Conservation (phyloP, 805 yeast species). For the Diddensiella santjacobensis region DNA sequence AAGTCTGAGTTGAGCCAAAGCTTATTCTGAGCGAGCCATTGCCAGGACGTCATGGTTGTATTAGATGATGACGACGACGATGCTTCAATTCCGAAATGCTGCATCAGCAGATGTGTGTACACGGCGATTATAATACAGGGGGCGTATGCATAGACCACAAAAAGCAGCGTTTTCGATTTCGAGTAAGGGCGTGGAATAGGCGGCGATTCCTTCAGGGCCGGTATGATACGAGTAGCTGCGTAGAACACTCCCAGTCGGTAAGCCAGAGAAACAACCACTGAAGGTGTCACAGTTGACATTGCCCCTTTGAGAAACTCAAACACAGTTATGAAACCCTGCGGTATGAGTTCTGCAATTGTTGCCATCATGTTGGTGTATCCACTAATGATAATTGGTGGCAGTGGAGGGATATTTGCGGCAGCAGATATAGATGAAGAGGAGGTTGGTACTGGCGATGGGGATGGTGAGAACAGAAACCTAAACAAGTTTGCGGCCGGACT, state of each 20-base stretch:
- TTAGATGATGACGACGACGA: not conserved
- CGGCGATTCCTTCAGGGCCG: slow-evolving; percentile 38
- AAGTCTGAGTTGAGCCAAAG: slow-evolving; percentile 39
- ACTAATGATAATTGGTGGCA: slow-evolving; percentile 39
- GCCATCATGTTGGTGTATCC: slow-evolving; percentile 36
- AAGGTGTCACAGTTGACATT: slow-evolving; percentile 65
- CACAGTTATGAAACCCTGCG: slow-evolving; percentile 39
- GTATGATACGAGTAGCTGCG: slow-evolving; percentile 92
- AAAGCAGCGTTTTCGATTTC: slow-evolving; percentile 21
- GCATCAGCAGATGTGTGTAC: slow-evolving; percentile 89
- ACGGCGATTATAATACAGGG: slow-evolving; percentile 94
- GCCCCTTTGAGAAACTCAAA: slow-evolving; percentile 46
- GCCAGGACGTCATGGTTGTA: slow-evolving; percentile 4
- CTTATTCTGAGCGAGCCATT: slow-evolving; percentile 13
- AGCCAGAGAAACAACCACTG: slow-evolving; percentile 75
- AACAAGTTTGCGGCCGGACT: slow-evolving; percentile 2
- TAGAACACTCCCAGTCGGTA: slow-evolving; percentile 80
- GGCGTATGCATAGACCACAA: slow-evolving; percentile 74
- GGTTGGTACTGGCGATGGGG: slow-evolving; percentile 2
- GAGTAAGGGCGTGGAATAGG: slow-evolving; percentile 10
- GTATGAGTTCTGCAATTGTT: slow-evolving; percentile 37
- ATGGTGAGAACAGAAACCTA: slow-evolving; percentile 1
- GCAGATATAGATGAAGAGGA: not conserved
- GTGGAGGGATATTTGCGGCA: slow-evolving; percentile 23
- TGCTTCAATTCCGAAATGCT: slow-evolving; percentile 58